Evolutionary conservation across 352 stramenopile genomes (phyloP).

Genomic region (Phytopythium kandeliae): DNA sequence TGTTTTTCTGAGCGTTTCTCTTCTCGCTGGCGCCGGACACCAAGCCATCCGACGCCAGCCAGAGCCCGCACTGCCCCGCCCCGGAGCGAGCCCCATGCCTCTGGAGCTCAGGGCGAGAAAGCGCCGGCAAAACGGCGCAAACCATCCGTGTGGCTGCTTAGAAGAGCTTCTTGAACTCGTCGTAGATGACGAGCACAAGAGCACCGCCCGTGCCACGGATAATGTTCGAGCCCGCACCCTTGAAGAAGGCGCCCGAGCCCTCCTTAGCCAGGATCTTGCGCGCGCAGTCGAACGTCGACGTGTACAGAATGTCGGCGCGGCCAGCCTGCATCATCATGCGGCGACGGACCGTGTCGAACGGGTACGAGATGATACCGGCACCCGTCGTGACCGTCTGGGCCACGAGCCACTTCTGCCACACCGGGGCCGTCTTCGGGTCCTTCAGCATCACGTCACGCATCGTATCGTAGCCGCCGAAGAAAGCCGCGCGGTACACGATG

Average conservation of each 20-base stretch:
- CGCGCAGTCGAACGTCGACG: slow-evolving; percentile 95
- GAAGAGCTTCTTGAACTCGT: slow-evolving; percentile 96
- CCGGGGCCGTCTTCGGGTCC: slow-evolving; percentile 81
- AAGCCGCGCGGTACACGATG: slow-evolving; percentile 98
- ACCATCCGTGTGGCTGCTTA: slow-evolving; percentile 9
- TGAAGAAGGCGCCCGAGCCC: slow-evolving; percentile 95
- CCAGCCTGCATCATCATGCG: slow-evolving; percentile 98
- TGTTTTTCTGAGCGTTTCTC: background rate
- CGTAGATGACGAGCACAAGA: slow-evolving; percentile 98
- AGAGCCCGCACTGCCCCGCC: background rate
- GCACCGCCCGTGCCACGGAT: slow-evolving; percentile 98
- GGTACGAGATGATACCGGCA: slow-evolving; percentile 94
- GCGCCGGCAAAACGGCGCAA: background rate
- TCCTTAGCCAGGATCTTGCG: slow-evolving; percentile 96
- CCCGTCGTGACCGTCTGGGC: slow-evolving; percentile 90
- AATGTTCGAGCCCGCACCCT: slow-evolving; percentile 98
- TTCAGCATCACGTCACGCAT: slow-evolving; percentile 85
- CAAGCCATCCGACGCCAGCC: background rate
- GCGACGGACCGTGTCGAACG: slow-evolving; percentile 94
- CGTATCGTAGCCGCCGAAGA: slow-evolving; percentile 99
- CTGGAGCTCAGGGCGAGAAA: background rate
- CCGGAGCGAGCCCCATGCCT: background rate
- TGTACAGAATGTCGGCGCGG: slow-evolving; percentile 97
- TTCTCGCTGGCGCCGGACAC: background rate
- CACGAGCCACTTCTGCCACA: slow-evolving; percentile 90